Evolutionary conservation across 2,329 filamentous ascomycete genomes (phyloP), one percentile per base, ranked within the genome.

Genomic region (Dactylella cylindrospora): DNA sequence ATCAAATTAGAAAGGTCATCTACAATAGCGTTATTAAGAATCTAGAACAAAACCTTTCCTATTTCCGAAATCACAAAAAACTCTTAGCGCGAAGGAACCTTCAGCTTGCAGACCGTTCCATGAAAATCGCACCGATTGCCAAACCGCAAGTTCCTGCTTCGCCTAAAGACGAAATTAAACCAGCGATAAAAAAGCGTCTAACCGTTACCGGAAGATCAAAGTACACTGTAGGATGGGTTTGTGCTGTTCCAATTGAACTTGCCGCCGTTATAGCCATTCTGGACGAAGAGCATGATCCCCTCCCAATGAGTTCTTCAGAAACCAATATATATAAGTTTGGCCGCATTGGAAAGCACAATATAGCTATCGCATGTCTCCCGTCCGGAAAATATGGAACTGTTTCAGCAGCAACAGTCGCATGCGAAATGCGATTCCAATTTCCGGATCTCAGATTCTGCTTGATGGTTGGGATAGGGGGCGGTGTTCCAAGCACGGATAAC

Each of bases 141-240:
- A 8, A 22, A 35, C 20, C 3, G 20, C 15, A 40, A n/a, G 20
- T 22, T 23, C 13, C 38, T 15, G 26, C 10, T 15, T 40, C 38
- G 17, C 17, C 38, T 5, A 19, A 40, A n/a, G 26, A n/a, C 23
- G 38, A 10, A 40, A 40, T 25, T 23, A 40, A 23, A 22, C 38
- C 23, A 17, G 38, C 23, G 26, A 25, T 25, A 9, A 19, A 19
- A 8, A 40, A 40, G 26, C 8, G 35, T 17, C 23, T 40, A 17
- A 15, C 12, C 3, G 17, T 12, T 25, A n/a, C n/a, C n/a, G n/a
- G n/a, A n/a, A n/a, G n/a, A n/a, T n/a, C n/a, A n/a, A n/a, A n/a
- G n/a, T 73, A 72, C 39, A 69, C 67, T 2, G 66, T 73, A 7
- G 70, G 67, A 35, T 73, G 71, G 71, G 55, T 73, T 5, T 70